These are phyloP conservation scores for Rosa persica DNA, from an alignment of 306 rosid species.

Conservation along the genomic window DNA sequence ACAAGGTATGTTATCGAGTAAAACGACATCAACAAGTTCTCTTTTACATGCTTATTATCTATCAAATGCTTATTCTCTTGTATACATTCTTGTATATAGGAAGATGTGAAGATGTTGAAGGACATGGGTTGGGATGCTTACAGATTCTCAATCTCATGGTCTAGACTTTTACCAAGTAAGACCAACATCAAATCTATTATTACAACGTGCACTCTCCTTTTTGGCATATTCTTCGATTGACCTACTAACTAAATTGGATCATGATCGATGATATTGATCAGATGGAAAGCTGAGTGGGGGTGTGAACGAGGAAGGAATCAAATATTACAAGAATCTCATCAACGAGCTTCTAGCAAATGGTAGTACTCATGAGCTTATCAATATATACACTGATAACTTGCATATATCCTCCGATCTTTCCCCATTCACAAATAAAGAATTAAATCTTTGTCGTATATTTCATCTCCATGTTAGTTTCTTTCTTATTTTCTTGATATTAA, in stretches of 20 bases:
- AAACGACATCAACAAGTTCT: neutral
- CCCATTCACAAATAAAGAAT: no score
- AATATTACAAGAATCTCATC: slow-evolving; percentile 40
- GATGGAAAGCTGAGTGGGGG: slow-evolving; percentile 47
- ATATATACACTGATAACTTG: neutral
- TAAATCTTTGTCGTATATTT: no score
- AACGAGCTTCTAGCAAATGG: slow-evolving; percentile 36
- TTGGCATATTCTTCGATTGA: neutral
- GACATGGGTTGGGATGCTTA: slow-evolving; percentile 46
- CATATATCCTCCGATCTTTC: no score
- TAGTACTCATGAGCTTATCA: neutral
- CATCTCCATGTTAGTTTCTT: neutral
- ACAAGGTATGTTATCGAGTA: slow-evolving; percentile 30
- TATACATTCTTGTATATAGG: slow-evolving; percentile 21
- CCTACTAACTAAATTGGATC: neutral
- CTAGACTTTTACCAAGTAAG: slow-evolving; percentile 55
- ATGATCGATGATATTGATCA: slow-evolving; percentile 12
- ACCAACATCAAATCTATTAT: no score
- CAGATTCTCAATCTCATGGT: slow-evolving; percentile 56
- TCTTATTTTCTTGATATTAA: neutral
- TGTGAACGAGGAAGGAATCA: slow-evolving; percentile 44
- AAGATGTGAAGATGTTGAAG: slow-evolving; percentile 45
- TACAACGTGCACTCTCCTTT: neutral
- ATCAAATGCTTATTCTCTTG: neutral
- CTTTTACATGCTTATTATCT: no score